These are phyloP conservation scores for Aurantiochytrium sp. DNA, from an alignment of 108 stramenopile genomes.

Conservation along the genomic window DNA sequence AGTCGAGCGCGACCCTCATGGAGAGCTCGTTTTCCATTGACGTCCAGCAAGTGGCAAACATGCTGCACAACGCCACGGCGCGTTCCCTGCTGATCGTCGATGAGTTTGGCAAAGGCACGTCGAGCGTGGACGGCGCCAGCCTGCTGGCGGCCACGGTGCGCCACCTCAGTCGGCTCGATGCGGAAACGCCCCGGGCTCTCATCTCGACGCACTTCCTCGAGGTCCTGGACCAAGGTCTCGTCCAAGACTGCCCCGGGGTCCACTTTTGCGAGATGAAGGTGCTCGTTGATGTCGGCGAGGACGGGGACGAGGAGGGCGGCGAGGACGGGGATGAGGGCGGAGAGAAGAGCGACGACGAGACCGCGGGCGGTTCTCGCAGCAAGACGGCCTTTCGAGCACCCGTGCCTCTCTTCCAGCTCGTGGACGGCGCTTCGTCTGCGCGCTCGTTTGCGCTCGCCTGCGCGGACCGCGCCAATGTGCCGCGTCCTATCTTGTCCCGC, in stretches of 20 bases:
- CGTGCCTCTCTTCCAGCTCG: constrained; percentile 15
- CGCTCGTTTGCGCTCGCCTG: constrained; percentile 14
- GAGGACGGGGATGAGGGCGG: too few relatives aligned
- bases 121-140: not conserved
- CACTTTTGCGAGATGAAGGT: not conserved
- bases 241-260: not conserved
- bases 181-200: not conserved
- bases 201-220: not conserved
- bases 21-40: constrained; percentile 18
- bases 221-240: not conserved
- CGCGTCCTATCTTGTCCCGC: not conserved
- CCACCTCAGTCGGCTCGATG: not conserved
- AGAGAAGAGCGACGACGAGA: too few relatives aligned
- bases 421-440: not conserved
- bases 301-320: too few relatives aligned
- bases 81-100: not conserved
- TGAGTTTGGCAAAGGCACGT: constrained; percentile 26
- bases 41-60: not conserved
- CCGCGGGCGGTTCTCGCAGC: too few relatives aligned
- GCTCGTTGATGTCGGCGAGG: not conserved
- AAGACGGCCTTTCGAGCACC: too few relatives aligned
- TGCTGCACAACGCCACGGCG: not conserved
- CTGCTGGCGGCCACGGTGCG: not conserved
- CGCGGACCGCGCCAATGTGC: not conserved
- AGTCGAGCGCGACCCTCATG: not conserved